Conservation (phyloP, 2,329 filamentous ascomycete genomes). For the Madurella fahalii region DNA sequence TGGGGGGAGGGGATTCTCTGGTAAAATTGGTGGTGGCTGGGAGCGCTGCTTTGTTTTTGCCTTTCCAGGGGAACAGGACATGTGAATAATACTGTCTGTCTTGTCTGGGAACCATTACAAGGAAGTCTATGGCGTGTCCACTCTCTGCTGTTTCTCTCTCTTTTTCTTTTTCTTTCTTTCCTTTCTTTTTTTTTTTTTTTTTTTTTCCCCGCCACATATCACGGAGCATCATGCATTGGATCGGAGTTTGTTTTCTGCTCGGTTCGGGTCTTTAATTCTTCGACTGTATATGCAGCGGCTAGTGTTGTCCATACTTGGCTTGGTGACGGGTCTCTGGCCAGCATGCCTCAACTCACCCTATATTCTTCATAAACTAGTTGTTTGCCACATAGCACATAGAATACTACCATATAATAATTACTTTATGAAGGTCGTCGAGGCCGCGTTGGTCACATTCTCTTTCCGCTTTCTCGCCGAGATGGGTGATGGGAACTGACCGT, state of each 20-base stretch:
- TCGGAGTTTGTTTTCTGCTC: background rate
- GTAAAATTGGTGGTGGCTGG: too few relatives aligned
- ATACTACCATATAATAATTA: background rate
- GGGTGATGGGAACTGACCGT: too few relatives aligned
- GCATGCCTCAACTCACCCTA: too few relatives aligned
- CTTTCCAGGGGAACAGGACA: too few relatives aligned
- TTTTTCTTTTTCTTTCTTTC: background rate
- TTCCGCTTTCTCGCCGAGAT: too few relatives aligned
- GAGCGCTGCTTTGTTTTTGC: too few relatives aligned
- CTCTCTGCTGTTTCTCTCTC: background rate
- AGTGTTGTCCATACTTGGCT: background rate
- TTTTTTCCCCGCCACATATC: background rate
- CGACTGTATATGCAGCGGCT: background rate
- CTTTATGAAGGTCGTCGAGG: too few relatives aligned
- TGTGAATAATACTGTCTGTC: too few relatives aligned
- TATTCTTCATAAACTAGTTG: background rate
- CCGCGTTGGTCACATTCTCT: too few relatives aligned
- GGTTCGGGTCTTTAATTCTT: background rate
- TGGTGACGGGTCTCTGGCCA: background rate
- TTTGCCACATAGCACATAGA: background rate
- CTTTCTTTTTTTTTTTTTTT: background rate
- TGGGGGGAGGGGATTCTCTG: too few relatives aligned
- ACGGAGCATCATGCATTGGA: slow-evolving; percentile 2
- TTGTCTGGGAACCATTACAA: too few relatives aligned
- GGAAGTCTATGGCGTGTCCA: too few relatives aligned